Evolutionary conservation across 164 flowering plant genomes (phyloP).

Genomic region (Magnolia kwangsiensis): DNA sequence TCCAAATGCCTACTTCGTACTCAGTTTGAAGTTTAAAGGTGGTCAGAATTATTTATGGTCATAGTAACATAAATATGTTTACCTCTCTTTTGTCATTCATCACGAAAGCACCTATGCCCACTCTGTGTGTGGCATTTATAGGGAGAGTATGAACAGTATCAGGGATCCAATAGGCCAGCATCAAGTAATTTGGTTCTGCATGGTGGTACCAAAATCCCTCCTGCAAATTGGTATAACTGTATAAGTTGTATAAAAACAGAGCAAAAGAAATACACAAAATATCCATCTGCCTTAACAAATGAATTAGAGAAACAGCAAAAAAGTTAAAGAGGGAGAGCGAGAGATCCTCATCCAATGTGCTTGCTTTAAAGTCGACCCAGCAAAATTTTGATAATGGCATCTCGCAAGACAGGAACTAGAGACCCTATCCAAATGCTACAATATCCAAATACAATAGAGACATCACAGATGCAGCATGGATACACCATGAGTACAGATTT

Average conservation of each 20-base stretch:
- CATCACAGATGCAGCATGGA: not conserved
- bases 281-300: not conserved
- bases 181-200: slow-evolving; percentile 43
- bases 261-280: not conserved
- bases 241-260: not conserved
- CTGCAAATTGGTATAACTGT: slow-evolving; percentile 18
- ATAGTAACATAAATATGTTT: not conserved
- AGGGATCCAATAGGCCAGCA: slow-evolving; percentile 55
- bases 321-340: not conserved
- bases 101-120: slow-evolving; percentile 45
- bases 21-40: not conserved
- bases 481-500: not conserved
- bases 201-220: slow-evolving; percentile 52
- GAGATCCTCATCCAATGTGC: not conserved
- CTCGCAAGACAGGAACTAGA: not conserved
- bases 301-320: not conserved
- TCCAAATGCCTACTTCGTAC: not conserved
- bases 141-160: slow-evolving; percentile 36
- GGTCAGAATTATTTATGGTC: too few relatives aligned
- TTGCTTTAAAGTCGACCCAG: not conserved
- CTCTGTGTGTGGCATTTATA: slow-evolving; percentile 47
- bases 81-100: slow-evolving; percentile 52
- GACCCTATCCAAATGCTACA: not conserved
- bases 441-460: not conserved
- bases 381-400: not conserved